These are phyloP conservation scores for Biscogniauxia mediterranea DNA, from an alignment of 2,329 filamentous ascomycete genomes.

Conservation along the genomic window DNA sequence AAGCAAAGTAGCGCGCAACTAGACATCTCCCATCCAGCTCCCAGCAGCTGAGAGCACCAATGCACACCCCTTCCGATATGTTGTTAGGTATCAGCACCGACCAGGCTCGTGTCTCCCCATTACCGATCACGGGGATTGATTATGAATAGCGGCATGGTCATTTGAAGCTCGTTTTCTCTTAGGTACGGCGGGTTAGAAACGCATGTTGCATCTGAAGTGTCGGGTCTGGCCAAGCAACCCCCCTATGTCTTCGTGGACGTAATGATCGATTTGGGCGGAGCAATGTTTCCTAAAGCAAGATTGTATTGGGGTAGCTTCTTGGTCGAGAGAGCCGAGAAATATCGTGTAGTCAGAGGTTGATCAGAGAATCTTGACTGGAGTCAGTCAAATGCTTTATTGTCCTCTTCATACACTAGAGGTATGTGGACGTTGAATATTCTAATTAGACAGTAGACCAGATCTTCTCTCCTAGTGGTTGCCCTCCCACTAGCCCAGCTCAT, in stretches of 20 bases:
- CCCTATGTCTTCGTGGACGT: background rate
- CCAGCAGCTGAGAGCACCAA: background rate
- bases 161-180: background rate
- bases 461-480: background rate
- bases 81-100: background rate
- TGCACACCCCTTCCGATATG: background rate
- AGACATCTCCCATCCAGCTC: background rate
- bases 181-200: background rate
- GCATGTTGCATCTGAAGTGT: background rate
- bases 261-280: background rate
- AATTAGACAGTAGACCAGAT: background rate
- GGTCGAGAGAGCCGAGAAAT: background rate
- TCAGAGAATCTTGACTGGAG: background rate
- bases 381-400: background rate
- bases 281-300: no score
- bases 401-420: background rate
- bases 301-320: background rate
- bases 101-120: background rate
- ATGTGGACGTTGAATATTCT: background rate
- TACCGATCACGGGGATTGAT: background rate
- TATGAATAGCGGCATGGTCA: background rate
- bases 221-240: background rate
- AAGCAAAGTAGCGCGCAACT: background rate
- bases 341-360: background rate
- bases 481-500: background rate